Base-by-base conservation (phyloP, 129 eudicot genomes). In the Silybum marianum region DNA sequence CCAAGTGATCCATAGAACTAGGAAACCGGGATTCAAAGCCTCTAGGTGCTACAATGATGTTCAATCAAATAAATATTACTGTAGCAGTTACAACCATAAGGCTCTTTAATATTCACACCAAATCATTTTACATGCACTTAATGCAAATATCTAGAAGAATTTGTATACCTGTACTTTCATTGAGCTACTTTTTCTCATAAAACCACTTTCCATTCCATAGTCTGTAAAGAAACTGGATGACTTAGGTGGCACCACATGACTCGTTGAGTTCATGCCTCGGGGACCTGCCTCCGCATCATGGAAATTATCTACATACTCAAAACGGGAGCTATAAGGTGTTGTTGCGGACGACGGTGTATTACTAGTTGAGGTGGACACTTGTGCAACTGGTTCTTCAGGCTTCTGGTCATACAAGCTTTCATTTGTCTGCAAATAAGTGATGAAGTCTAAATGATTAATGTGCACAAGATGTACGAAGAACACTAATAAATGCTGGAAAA, bases 391-490 rank as follows among this genome's bases (percentile, higher is more conserved):
- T 71, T 91, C 98, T 85, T 91, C 98, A 19, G 98, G 98, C 84
- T 93, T 93, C 87, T 93, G 98, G 48, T 93, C 98, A 74, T 91
- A 93, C 16, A 93, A 90, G 84, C 88, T 85, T 81, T 91, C 98
- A 80, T 83, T 93, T 21, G 91, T 80, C 98, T 93, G 94, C 90
- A 81, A 4, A 9, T 23, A 18, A 28, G 60, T 44, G 26, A 70
- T 7, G 6, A 72, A 21, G 14, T 18, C 23, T 18, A 25, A 44
- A 76, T 28, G 72, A 69, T 69, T 22, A 7, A 46, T 30, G 28
- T 75, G 34, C 46, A 48, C 13, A 16, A 48, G 9, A 30, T 72
- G 24, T 30, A 72, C 48, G 34, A 40, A 40, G 1, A 72, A 36
- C 13, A 72, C 58, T 7, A 73, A 73, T 25, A 9, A 9, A 73